Base-by-base conservation (phyloP, 805 yeast genomes). In the Suhomyces emberorum region DNA sequence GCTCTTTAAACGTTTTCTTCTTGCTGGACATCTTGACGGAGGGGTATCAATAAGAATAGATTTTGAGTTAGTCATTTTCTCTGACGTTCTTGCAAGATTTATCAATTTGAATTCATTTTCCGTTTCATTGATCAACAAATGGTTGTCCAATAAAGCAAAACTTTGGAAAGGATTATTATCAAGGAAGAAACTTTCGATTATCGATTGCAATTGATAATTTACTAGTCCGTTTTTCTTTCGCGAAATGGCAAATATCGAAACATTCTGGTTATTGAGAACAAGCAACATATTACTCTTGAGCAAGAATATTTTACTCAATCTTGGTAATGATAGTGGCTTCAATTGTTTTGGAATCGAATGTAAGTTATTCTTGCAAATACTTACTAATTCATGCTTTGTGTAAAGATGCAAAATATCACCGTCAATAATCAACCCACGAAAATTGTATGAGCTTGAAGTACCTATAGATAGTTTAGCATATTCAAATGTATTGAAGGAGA, bases 101-200 rank as follows among this genome's bases (percentile, higher is more conserved):
- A 43, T 28, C 3, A 43, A 21, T 20, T 32, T 37, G 27, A 41
- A 32, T 11, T 16, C 32, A 7, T 25, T 24, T 5, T 27, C 32
- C 5, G 41, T 19, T 19, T 48, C 50, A 17, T 48, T 44, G 19
- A 48, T 37, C n/a, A 46, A 5, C 11, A 48, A 31, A 15, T 38
- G 37, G 18, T 40, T 36, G 8, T 23, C 28, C 4, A 15, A 7
- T 12, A 24, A 11, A 14, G 12, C 21, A 18, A 23, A 35, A 2
- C 19, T 15, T 29, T 35, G 38, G 24, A 19, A 17, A 9, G 33
- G 29, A 19, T 28, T 30, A 14, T 35, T 35, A 8, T 35, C 38
- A 14, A 28, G 28, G 12, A 35, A 35, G 15, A 19, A 35, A 11
- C 11, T 28, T 12, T 19, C 34, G 4, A 33, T 14, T 10, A n/a